Conservation (phyloP, 768 basidiomycete species). For the Russula vinacea region DNA sequence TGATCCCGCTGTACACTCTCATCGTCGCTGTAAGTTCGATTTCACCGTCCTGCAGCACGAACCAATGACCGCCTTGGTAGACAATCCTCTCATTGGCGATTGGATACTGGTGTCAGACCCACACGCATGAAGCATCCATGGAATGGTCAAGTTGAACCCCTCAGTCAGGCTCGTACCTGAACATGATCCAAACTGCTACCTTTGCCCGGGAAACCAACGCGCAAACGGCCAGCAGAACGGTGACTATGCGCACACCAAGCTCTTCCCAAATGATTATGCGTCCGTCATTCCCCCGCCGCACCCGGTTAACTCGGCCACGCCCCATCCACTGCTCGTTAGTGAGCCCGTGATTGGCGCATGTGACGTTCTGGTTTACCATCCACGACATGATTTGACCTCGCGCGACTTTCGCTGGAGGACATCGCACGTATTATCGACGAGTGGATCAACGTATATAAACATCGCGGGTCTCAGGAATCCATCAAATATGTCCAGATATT, state of each 20-base stretch:
- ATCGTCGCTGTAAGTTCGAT: conserved; percentile 26
- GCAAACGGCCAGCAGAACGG: conserved; percentile 70
- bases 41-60: background rate
- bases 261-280: conserved; percentile 82
- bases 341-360: conserved; percentile 77
- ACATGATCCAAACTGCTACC: conserved; percentile 74
- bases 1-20: conserved; percentile 24
- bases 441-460: conserved; percentile 67
- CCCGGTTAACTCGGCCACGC: conserved; percentile 47
- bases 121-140: conserved; percentile 90
- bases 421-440: conserved; percentile 64
- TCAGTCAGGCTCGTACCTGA: conserved; percentile 49
- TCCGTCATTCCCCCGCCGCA: conserved; percentile 71
- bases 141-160: conserved; percentile 82
- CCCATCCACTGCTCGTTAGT: conserved; percentile 59
- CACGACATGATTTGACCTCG: conserved; percentile 84
- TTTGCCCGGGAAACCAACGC: conserved; percentile 82
- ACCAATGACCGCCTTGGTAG: conserved; percentile 40
- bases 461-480: conserved; percentile 58
- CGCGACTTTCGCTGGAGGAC: conserved; percentile 55
- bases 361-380: conserved; percentile 86
- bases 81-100: conserved; percentile 75
- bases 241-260: conserved; percentile 59
- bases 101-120: conserved; percentile 77
- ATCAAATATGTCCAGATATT: conserved; percentile 86